These are phyloP conservation scores for Plenodomus biglobosus DNA, from an alignment of 2,329 filamentous ascomycete species.

Conservation along the genomic window DNA sequence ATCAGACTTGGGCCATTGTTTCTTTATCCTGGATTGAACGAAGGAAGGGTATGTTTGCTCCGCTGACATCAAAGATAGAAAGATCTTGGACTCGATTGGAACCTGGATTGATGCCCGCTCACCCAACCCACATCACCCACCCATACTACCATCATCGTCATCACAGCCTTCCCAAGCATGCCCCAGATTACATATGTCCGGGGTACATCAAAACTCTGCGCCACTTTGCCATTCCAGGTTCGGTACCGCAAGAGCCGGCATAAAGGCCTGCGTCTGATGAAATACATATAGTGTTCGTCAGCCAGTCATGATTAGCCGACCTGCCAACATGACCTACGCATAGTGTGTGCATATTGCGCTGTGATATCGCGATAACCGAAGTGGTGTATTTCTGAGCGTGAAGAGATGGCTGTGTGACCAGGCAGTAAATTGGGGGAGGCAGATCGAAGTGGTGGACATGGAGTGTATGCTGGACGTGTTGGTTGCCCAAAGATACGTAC, in stretches of 20 bases:
- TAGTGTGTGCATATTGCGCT: conserved; percentile 26
- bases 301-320: conserved; percentile 28
- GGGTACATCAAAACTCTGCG: conserved; percentile 19
- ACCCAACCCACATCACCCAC: no score
- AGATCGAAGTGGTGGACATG: neutral
- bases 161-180: neutral
- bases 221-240: conserved; percentile 14
- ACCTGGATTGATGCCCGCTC: no score
- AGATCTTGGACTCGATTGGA: no score
- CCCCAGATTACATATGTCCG: conserved; percentile 24
- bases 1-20: no score
- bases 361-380: conserved; percentile 26
- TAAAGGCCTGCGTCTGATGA: conserved; percentile 15
- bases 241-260: conserved; percentile 30
- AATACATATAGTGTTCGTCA: conserved; percentile 17
- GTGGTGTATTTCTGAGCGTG: conserved; percentile 9
- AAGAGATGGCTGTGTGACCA: conserved; percentile 10
- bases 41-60: no score
- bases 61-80: no score
- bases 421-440: conserved; percentile 12
- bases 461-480: neutral
- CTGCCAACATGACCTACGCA: conserved; percentile 21
- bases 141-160: neutral
- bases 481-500: neutral
- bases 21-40: no score